Base-by-base conservation (phyloP, 129 eudicot species). In the Artemisia annua region DNA sequence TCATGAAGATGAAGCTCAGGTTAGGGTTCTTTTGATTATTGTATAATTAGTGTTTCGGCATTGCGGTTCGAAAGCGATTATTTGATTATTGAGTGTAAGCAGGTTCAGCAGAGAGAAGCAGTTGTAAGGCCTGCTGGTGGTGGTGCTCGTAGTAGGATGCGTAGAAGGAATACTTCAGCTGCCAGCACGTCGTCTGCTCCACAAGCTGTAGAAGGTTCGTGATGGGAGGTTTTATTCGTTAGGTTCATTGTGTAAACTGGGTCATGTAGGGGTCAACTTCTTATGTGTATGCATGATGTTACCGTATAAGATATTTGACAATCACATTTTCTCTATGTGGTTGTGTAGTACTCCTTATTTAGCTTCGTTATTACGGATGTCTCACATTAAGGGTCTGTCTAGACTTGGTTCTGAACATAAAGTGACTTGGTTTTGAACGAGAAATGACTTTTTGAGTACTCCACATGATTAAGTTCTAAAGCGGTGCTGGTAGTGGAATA, bases 131-230 rank as follows among this genome's bases (percentile, higher is more conserved):
- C 87, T 3, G 57, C 78, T 73, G 88, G 84, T 46, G 88, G 84
- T 46, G 87, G 82, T 50, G 65, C 70, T 44, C 79, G 87, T 49
- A 80, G 97, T 13, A 83, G 99, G 59, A 94, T 94, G 99, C 97
- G 99, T 32, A 78, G 99, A 67, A 77, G 99, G 72, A 60, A 90
- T 39, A 87, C 96, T 58, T 53, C 95, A 13, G 90, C 78, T 20
- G 96, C 97, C 44, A 90, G 96, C 82, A 71, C 96, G 19, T 90
- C 98, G 12, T 78, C 95, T 11, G 95, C 95, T 28, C 88, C 96
- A 24, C 88, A 78, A n/a, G 32, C 76, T 74, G 80, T 56, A n/a
- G 96, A 89, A 85, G 97, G 97, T 91, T 75, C 14, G 67, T 55
- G 50, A 18, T 58, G 65, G 28, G 62, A 30, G 0, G 35, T 30